Percentiles rank a stretch among this genome's conserved stretches.
Evolutionary conservation across 345 rosid genomes (phyloP).

Genomic region (Hevea brasiliensis): DNA sequence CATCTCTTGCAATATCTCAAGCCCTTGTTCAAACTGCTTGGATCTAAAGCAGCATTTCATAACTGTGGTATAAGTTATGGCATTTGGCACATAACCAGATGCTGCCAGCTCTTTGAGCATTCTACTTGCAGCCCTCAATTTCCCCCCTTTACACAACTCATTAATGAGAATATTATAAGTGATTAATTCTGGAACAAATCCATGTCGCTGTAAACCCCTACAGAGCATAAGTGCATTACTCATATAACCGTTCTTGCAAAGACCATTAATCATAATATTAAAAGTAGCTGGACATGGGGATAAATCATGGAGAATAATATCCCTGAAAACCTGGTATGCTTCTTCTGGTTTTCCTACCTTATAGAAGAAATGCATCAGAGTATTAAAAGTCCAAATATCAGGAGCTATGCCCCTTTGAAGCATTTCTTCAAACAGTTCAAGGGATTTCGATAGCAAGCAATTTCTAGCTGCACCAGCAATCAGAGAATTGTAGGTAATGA

Average conservation of each 20-base stretch:
- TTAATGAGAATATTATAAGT: conserved; percentile 73
- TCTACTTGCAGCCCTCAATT: conserved; percentile 52
- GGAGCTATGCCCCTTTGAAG: conserved; percentile 51
- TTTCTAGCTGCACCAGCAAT: conserved; percentile 60
- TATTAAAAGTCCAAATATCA: conserved; percentile 82
- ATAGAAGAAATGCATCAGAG: conserved; percentile 74
- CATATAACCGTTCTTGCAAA: conserved; percentile 61
- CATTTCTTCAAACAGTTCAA: conserved; percentile 89
- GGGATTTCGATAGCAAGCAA: conserved; percentile 35
- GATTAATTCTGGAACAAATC: conserved; percentile 52
- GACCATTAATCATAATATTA: conserved; percentile 76
- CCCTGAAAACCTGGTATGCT: conserved; percentile 54
- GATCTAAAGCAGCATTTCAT: conserved; percentile 61
- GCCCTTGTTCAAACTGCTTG: conserved; percentile 54
- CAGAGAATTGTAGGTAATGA: conserved; percentile 66
- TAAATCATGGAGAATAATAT: conserved; percentile 39
- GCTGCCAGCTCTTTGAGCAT: conserved; percentile 52
- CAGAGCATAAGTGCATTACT: conserved; percentile 59
- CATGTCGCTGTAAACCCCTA: conserved; percentile 49
- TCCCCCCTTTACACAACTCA: conserved; percentile 67
- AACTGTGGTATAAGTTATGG: conserved; percentile 67
- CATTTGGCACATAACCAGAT: conserved; percentile 59
- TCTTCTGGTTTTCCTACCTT: conserved; percentile 60
- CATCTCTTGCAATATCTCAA: conserved; percentile 58
- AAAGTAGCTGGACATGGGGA: conserved; percentile 51